A percentile compares a stretch with the other conserved stretches of the same genome.
These are phyloP conservation scores for Boechera stricta DNA, from an alignment of 345 rosid species.

Conservation along the genomic window DNA sequence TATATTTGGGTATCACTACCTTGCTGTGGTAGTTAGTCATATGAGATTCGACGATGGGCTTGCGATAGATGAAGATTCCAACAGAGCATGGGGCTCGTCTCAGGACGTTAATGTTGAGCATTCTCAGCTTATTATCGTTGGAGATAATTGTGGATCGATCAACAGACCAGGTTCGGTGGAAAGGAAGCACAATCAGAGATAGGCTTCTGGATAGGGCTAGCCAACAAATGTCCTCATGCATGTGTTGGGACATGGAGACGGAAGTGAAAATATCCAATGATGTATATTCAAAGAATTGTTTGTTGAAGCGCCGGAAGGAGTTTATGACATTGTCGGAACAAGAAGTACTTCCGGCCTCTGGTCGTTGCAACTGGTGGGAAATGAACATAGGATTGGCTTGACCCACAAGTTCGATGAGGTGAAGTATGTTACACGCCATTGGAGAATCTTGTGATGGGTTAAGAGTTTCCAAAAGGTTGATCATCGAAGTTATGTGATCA, in stretches of 20 bases:
- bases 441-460: slow-evolving; percentile 47
- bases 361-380: slow-evolving; percentile 51
- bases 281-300: background rate
- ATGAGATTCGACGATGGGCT: slow-evolving; percentile 19
- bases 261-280: slow-evolving; percentile 42
- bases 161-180: slow-evolving; percentile 57
- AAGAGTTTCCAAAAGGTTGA: slow-evolving; percentile 40
- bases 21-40: slow-evolving; percentile 4
- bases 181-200: slow-evolving; percentile 60
- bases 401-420: slow-evolving; percentile 59
- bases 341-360: slow-evolving; percentile 29
- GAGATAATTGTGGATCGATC: slow-evolving; percentile 48
- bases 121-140: slow-evolving; percentile 41
- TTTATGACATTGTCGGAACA: slow-evolving; percentile 51
- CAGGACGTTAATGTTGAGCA: slow-evolving; percentile 51
- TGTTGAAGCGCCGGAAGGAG: slow-evolving; percentile 38
- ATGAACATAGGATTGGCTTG: slow-evolving; percentile 56
- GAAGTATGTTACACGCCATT: slow-evolving; percentile 51
- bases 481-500: slow-evolving; percentile 46
- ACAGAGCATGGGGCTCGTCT: slow-evolving; percentile 67
- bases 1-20: slow-evolving; percentile 2
- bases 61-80: slow-evolving; percentile 54
- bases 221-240: slow-evolving; percentile 68
- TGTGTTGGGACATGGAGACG: slow-evolving; percentile 41
- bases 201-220: slow-evolving; percentile 52